Percentiles rank a stretch among this genome's conserved stretches.
Conservation (phyloP, 768 basidiomycete genomes). For the Dacryopinax spathularia region DNA sequence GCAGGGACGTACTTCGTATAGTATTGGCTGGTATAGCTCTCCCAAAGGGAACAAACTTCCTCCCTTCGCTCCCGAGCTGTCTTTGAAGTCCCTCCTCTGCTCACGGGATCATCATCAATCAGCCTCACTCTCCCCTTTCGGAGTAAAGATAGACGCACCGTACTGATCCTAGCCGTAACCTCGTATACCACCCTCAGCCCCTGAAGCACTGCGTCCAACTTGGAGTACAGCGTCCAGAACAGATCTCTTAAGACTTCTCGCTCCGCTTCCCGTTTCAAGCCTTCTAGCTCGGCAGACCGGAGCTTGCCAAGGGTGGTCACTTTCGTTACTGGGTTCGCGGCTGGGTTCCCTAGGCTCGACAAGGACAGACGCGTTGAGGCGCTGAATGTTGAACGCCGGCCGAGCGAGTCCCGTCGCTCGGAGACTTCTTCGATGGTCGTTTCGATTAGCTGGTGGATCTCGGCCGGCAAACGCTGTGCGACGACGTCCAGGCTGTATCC, state of each 20-base stretch:
- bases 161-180: slow-evolving; percentile 77
- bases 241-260: slow-evolving; percentile 80
- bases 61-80: slow-evolving; percentile 63
- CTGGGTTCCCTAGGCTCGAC: background rate
- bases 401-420: slow-evolving; percentile 63
- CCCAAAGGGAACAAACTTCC: slow-evolving; percentile 65
- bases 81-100: slow-evolving; percentile 82
- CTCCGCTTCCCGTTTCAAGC: slow-evolving; percentile 54
- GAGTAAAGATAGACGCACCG: slow-evolving; percentile 49
- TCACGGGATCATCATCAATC: background rate
- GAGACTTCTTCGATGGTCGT: slow-evolving; percentile 79
- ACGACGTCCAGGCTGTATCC: slow-evolving; percentile 72
- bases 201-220: slow-evolving; percentile 84
- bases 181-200: slow-evolving; percentile 82
- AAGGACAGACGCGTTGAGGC: background rate
- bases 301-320: slow-evolving; percentile 20
- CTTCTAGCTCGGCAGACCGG: slow-evolving; percentile 59
- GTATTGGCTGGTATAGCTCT: slow-evolving; percentile 80
- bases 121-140: background rate
- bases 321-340: background rate
- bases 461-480: slow-evolving; percentile 64
- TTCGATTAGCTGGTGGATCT: slow-evolving; percentile 76
- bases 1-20: slow-evolving; percentile 54
- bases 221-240: slow-evolving; percentile 96
- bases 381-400: slow-evolving; percentile 13